Evolutionary conservation across 139 green algal genomes (phyloP), one percentile per base, ranked within the genome.

Genomic region (Diplosphaera chodatii): DNA sequence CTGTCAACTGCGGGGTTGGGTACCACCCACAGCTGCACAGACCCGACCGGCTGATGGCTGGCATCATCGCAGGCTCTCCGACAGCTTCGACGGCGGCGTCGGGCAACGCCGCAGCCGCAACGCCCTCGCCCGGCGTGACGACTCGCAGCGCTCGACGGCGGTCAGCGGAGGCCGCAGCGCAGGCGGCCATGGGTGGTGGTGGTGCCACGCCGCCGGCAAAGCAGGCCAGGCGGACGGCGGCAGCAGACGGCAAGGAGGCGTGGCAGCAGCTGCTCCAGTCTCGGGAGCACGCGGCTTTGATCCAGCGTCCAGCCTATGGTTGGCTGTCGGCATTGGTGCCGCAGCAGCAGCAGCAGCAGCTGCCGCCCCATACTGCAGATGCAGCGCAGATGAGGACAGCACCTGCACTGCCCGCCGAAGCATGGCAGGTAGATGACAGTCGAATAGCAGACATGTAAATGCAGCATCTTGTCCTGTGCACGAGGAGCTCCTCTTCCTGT

Each of bases 361-460:
- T 18, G 3, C 3, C 66, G n/a, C 6, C 15, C 4, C 66, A 18
- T n/a, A 25, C 23, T 25, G 67, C 62, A 32, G 69, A 77, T 74
- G 74, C 48, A 40, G 69, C 33, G 67, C 32, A n/a, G n/a, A n/a
- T n/a, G n/a, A n/a, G n/a, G n/a, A n/a, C n/a, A n/a, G n/a, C 64
- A 75, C 25, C 71, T 69, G 31, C 10, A 31, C 31, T 34, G 68
- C 66, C 48, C 22, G 76, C 30, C 4, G 28, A 59, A 29, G 68
- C 84, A 67, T 83, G 77, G 82, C 64, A 63, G 2, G 74, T 66
- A 48, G 37, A n/a, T n/a, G n/a, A n/a, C n/a, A n/a, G n/a, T n/a
- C n/a, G n/a, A n/a, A n/a, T n/a, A n/a, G n/a, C n/a, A n/a, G n/a
- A n/a, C n/a, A n/a, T n/a, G n/a, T n/a, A n/a, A n/a, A n/a, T n/a